phyloP scores from a whole-genome alignment of 352 stramenopile genomes.

The Globisporangium barbulae region DNA sequence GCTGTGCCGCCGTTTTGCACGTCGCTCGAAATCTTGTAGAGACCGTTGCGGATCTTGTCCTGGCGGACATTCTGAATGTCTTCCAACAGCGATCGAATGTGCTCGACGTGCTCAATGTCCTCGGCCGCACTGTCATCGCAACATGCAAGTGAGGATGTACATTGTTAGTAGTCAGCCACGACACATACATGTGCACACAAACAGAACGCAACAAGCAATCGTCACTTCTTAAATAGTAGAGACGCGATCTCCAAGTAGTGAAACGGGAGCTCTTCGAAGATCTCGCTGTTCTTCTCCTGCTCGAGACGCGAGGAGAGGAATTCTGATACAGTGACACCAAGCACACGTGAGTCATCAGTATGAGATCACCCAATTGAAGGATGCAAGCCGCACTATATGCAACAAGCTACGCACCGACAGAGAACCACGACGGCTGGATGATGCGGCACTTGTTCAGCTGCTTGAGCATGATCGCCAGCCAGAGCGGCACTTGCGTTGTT shows the following conservation, averaged over 20 bases:
- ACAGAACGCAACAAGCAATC: conserved; percentile 4
- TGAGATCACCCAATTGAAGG: no score
- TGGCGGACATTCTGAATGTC: conserved; percentile 88
- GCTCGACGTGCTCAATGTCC: conserved; percentile 81
- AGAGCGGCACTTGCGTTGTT: conserved; percentile 78
- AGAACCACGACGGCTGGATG: conserved; percentile 78
- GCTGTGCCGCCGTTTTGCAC: conserved; percentile 70
- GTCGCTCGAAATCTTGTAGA: conserved; percentile 76
- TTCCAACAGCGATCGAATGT: conserved; percentile 78
- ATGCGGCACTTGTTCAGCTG: conserved; percentile 88
- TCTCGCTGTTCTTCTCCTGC: conserved; percentile 66
- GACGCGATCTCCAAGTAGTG: conserved; percentile 87
- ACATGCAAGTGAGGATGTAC: background rate
- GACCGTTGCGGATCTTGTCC: conserved; percentile 88
- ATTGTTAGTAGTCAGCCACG: background rate
- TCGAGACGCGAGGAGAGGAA: conserved; percentile 56
- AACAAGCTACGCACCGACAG: conserved; percentile 38
- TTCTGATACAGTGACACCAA: conserved; percentile 25
- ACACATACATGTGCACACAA: background rate
- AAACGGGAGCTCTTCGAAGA: conserved; percentile 81
- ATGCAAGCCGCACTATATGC: background rate
- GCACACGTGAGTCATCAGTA: background rate
- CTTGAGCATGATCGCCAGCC: conserved; percentile 89
- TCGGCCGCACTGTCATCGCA: conserved; percentile 51
- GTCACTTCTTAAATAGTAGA: conserved; percentile 80